Base-by-base conservation (phyloP, 768 basidiomycete genomes). In the Suillus discolor region DNA sequence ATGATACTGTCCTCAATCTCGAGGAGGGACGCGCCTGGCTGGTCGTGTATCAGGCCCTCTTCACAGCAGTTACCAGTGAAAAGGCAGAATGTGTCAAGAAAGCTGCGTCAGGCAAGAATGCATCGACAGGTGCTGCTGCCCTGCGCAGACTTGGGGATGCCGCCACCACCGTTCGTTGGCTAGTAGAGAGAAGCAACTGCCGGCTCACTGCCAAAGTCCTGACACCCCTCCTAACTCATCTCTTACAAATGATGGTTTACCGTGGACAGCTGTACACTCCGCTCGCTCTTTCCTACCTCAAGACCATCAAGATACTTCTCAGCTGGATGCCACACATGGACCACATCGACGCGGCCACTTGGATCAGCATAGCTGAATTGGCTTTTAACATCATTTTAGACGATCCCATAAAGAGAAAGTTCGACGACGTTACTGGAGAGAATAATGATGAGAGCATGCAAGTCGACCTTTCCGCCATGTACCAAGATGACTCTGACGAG, bases 251-350 rank as follows among this genome's bases (percentile, higher is more conserved):
- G 59, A 82, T 95, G 61, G 79, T 87, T 5, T 71, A 86, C 70
- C 79, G 81, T 25, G 81, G 82, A 44, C 73, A 80, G 42, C 78
- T 97, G 16, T 82, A 89, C 66, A 72, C 79, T 4, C 87, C 89
- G 0, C 82, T 94, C 4, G 88, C 92, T 13, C 77, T 93, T 67
- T 88, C 96, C 75, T 96, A 94, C 74, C 81, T 91, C 64, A 96
- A 96, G 74, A 83, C 91, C 0, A 80, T 97, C 59, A 85, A 85
- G 63, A 80, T 79, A 65, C 72, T 98, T 11, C 78, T 93, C 61
- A 79, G 80, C 64, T 90, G 87, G 75, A 74, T 79, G 3, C 89
- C 94, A 3, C 96, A 98, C 77, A 80, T 96, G 63, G 91, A 96
- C 53, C 87, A 90, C 70, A 71, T 96, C 61, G 86, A 86, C 12